Conservation (phyloP, 495 filamentous ascomycete genomes). For the Parathielavia appendiculata region DNA sequence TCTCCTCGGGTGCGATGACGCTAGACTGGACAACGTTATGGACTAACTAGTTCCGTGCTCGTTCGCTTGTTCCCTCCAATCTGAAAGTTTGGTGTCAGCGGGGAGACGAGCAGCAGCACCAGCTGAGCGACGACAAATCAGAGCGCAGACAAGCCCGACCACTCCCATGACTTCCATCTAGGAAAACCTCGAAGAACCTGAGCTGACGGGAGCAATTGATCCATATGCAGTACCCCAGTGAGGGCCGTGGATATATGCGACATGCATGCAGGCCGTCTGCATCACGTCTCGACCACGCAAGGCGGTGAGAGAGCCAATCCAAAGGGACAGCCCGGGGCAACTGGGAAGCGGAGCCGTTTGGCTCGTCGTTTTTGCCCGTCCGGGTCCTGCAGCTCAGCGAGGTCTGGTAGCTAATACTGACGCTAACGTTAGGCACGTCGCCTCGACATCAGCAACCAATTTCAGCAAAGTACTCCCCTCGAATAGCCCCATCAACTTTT, state of each 20-base stretch:
- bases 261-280: constrained; percentile 19
- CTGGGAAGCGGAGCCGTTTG: constrained; percentile 14
- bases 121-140: not conserved
- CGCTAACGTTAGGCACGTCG: too few species aligned
- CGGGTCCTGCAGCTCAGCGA: constrained; percentile 2
- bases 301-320: constrained; percentile 15
- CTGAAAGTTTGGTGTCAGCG: not conserved
- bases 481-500: not conserved
- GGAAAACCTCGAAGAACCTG: constrained; percentile 9
- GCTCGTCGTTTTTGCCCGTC: not conserved
- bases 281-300: constrained; percentile 17
- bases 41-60: not conserved
- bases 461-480: too few species aligned
- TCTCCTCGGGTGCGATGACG: too few species aligned
- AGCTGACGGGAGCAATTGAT: not conserved
- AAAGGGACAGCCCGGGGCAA: constrained; percentile 5
- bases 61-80: too few species aligned
- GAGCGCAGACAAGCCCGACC: constrained; percentile 10
- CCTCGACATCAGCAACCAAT: too few species aligned
- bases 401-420: not conserved
- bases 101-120: too few species aligned
- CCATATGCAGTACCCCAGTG: constrained; percentile 5
- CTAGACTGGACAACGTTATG: too few species aligned
- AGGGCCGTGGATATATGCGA: not conserved
- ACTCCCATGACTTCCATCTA: constrained; percentile 11